These are phyloP conservation scores for Ophiorrhiza pumila DNA, from an alignment of 257 asterid genomes.

Conservation along the genomic window DNA sequence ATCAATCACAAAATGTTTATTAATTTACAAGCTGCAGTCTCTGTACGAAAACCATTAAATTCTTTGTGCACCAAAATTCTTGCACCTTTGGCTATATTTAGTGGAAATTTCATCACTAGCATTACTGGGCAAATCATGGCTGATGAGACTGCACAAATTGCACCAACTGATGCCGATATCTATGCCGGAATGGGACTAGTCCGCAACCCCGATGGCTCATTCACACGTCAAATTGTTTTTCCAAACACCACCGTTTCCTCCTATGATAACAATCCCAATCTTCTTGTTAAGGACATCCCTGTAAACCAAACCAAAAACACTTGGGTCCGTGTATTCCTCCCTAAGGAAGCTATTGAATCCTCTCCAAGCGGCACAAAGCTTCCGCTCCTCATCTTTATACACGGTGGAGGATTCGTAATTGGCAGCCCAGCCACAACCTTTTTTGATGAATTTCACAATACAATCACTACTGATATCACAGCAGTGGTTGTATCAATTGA, in stretches of 20 bases:
- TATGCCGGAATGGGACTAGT: slow-evolving; percentile 15
- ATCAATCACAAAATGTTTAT: too few relatives aligned
- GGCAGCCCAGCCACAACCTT: slow-evolving; percentile 15
- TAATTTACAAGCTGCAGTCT: too few relatives aligned
- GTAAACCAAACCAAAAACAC: slow-evolving; percentile 19
- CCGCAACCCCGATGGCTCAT: slow-evolving; percentile 20
- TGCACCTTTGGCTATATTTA: too few relatives aligned
- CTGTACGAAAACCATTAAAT: too few relatives aligned
- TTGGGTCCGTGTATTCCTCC: slow-evolving; percentile 14
- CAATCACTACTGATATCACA: slow-evolving; percentile 15
- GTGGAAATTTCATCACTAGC: too few relatives aligned
- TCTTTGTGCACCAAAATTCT: too few relatives aligned
- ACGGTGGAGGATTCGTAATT: slow-evolving; percentile 26
- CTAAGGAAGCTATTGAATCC: slow-evolving; percentile 8
- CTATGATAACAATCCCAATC: neutral
- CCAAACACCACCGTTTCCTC: neutral
- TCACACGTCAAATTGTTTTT: slow-evolving; percentile 10
- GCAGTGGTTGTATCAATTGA: slow-evolving; percentile 24
- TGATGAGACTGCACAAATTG: neutral
- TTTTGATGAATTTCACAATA: slow-evolving; percentile 14
- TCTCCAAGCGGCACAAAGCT: slow-evolving; percentile 9
- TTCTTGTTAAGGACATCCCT: slow-evolving; percentile 21
- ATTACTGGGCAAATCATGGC: neutral
- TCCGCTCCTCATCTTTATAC: slow-evolving; percentile 24
- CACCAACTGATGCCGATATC: slow-evolving; percentile 14